A percentile compares a stretch with the other conserved stretches of the same genome.
phyloP scores from a whole-genome alignment of 441 rosid genomes.

The Gossypium armourianum region DNA sequence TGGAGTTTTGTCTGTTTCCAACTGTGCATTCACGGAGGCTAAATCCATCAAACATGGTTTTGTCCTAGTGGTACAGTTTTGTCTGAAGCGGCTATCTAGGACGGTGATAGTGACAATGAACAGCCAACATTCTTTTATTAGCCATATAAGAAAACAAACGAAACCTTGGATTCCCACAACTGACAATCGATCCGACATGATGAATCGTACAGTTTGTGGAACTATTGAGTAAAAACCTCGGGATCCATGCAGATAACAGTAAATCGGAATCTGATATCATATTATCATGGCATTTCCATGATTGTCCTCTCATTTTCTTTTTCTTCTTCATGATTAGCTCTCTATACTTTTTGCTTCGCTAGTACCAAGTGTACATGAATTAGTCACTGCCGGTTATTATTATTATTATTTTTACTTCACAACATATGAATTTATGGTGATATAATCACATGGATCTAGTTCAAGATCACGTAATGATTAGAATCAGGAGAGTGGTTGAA shows the following conservation, averaged over 20 bases:
- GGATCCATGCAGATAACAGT: neutral
- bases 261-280: neutral
- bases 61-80: neutral
- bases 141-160: neutral
- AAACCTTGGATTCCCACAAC: neutral
- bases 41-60: neutral
- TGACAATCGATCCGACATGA: neutral
- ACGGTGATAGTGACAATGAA: neutral
- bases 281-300: neutral
- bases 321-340: neutral
- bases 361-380: neutral
- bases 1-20: neutral
- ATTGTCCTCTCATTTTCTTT: neutral
- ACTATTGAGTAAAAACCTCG: neutral
- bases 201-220: neutral
- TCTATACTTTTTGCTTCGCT: neutral
- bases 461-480: neutral
- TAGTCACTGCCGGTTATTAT: neutral
- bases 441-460: neutral
- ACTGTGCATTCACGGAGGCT: conserved; percentile 19
- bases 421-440: neutral
- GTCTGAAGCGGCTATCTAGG: conserved; percentile 7
- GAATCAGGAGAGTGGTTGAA: neutral
- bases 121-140: neutral
- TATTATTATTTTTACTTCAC: no score